Conservation (phyloP, 2,329 filamentous ascomycete species). For the Ophiosphaerella herpotricha region DNA sequence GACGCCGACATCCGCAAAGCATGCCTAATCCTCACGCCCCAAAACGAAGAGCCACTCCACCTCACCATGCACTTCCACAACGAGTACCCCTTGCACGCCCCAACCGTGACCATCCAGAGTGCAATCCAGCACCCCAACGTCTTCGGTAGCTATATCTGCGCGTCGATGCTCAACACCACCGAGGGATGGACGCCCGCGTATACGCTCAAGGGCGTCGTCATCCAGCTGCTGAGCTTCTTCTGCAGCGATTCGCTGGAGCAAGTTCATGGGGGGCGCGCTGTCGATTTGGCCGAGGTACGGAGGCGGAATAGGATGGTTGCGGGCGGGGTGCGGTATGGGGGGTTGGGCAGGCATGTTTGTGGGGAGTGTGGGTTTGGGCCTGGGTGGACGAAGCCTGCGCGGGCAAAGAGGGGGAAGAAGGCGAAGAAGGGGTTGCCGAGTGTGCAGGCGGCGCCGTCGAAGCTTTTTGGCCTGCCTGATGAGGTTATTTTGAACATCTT, state of each 20-base stretch:
- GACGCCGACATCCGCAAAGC: slow-evolving; percentile 44
- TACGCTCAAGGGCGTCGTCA: slow-evolving; percentile 56
- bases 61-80: slow-evolving; percentile 46
- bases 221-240: slow-evolving; percentile 60
- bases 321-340: too few species aligned
- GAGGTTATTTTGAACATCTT: slow-evolving; percentile 47
- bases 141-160: slow-evolving; percentile 52
- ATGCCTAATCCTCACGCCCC: slow-evolving; percentile 53
- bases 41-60: slow-evolving; percentile 49
- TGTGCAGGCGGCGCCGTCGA: slow-evolving; percentile 1
- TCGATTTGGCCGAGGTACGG: slow-evolving; percentile 29
- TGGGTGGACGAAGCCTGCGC: background rate
- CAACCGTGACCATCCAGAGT: slow-evolving; percentile 50
- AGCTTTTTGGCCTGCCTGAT: slow-evolving; percentile 44
- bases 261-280: slow-evolving; percentile 23
- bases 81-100: slow-evolving; percentile 50
- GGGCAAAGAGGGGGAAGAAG: background rate
- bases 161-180: slow-evolving; percentile 50
- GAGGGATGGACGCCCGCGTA: slow-evolving; percentile 57
- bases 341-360: background rate
- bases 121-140: slow-evolving; percentile 54
- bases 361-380: background rate
- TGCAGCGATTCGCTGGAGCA: slow-evolving; percentile 55
- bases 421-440: background rate
- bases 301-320: background rate